Conservation (phyloP, 2,329 filamentous ascomycete genomes). For the Alternaria hordeiaustralica region DNA sequence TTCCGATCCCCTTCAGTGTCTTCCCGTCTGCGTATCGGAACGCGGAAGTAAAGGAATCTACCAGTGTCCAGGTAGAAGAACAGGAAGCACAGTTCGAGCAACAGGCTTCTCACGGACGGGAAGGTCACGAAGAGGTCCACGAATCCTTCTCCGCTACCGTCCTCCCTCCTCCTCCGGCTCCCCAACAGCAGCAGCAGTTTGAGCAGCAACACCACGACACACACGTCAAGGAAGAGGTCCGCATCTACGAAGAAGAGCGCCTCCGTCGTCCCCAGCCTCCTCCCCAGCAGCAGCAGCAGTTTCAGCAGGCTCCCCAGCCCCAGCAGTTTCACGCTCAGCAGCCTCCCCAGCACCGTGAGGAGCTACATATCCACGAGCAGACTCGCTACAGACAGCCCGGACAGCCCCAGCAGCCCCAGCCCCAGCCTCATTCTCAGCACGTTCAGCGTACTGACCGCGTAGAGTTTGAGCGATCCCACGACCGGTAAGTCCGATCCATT, state of each 20-base stretch:
- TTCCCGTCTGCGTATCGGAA: conserved; percentile 97
- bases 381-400: conserved; percentile 9
- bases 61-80: conserved; percentile 86
- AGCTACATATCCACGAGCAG: conserved; percentile 13
- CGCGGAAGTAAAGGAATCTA: conserved; percentile 61
- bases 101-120: conserved; percentile 85
- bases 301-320: not conserved
- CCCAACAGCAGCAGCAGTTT: not conserved
- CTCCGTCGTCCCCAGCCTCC: conserved; percentile 70
- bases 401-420: not conserved
- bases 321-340: conserved; percentile 7
- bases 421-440: conserved; percentile 14
- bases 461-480: conserved; percentile 33
- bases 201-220: conserved; percentile 55
- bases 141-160: conserved; percentile 58
- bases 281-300: conserved; percentile 9
- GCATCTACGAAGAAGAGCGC: conserved; percentile 79
- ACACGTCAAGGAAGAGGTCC: conserved; percentile 83
- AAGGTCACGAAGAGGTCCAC: conserved; percentile 88
- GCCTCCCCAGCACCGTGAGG: conserved; percentile 32
- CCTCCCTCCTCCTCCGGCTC: conserved; percentile 20
- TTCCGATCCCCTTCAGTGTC: conserved; percentile 96
- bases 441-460: conserved; percentile 29
- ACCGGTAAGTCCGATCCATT: conserved; percentile 41
- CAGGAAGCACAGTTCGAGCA: conserved; percentile 80